Percentiles rank a stretch among this genome's conserved stretches.
Conservation (phyloP, 306 rosid genomes). For the Castanea crenata region DNA sequence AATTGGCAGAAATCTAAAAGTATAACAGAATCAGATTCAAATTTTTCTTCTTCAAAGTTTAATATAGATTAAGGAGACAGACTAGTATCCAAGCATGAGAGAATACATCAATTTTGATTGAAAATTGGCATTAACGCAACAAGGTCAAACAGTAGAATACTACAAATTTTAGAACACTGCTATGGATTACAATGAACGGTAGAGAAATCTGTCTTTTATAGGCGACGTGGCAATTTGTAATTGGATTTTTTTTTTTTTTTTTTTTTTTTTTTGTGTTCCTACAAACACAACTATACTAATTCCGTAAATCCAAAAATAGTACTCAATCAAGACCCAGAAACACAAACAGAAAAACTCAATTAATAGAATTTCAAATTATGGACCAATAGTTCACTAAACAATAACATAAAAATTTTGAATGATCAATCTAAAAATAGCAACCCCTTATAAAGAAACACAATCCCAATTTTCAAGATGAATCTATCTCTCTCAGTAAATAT, state of each 20-base stretch:
- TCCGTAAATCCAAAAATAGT: neutral
- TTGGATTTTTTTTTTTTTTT: no score
- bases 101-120: neutral
- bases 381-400: neutral
- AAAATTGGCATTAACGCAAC: neutral
- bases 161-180: neutral
- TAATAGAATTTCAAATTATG: neutral
- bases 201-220: no score
- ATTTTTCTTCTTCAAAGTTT: neutral
- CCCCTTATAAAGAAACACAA: neutral
- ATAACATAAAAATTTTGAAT: neutral
- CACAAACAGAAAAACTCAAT: neutral
- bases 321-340: neutral
- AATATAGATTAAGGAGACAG: neutral
- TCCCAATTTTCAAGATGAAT: conserved; percentile 2
- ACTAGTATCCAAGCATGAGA: neutral
- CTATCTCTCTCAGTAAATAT: neutral
- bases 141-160: neutral
- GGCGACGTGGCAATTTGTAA: no score
- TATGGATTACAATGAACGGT: no score
- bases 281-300: neutral
- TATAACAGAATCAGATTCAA: neutral
- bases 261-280: no score
- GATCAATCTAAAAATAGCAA: neutral
- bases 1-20: neutral